Evolutionary conservation across 805 yeast genomes (phyloP), one percentile per base, ranked within the genome.

Genomic region (Limtongia smithiae): DNA sequence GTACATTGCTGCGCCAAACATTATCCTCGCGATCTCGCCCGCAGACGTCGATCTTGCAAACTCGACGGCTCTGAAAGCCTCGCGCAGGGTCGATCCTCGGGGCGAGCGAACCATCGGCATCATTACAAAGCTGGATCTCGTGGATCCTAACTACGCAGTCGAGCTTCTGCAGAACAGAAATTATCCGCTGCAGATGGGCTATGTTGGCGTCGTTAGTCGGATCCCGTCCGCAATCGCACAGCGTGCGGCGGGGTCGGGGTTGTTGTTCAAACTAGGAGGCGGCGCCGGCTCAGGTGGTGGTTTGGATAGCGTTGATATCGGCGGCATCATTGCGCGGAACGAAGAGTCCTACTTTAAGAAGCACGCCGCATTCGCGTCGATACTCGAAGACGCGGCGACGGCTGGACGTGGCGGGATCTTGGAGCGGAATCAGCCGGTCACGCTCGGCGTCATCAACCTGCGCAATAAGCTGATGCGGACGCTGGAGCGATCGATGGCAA

Each of bases 11-110:
- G 82, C 84, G 14, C 99, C 99, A 20, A 93, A 93, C 63, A 87
- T 93, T 44, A 93, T 93, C 35, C 73, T 93, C 60, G 98, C 98
- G 0, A 93, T 94, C 22, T 87, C 96, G 9, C 88, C 98, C 0
- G 98, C 98, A 0, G 97, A 93, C 68, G 99, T 93, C 2, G 99
- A 93, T 71, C 72, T 93, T 61, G 98, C 98, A 0, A 93, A 93
- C 66, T 88, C 97, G 28, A 79, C 96, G 1, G 97, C 98, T 0
- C 76, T 93, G 50, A 74, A 95, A 48, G 97, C 98, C 0, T 84
- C 96, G 5, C 83, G 90, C 57, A 53, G 74, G 14, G 90, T 93
- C 0, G 99, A 93, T 66, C 98, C 98, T 15, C 75, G 80, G 40
- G 98, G 99, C 41, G 91, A 87, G 63, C 78, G 99, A 65, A 93